Evolutionary conservation across 331 rosid species (phyloP), one percentile per base, ranked within the genome.

Genomic region (Prunus yedoensis): DNA sequence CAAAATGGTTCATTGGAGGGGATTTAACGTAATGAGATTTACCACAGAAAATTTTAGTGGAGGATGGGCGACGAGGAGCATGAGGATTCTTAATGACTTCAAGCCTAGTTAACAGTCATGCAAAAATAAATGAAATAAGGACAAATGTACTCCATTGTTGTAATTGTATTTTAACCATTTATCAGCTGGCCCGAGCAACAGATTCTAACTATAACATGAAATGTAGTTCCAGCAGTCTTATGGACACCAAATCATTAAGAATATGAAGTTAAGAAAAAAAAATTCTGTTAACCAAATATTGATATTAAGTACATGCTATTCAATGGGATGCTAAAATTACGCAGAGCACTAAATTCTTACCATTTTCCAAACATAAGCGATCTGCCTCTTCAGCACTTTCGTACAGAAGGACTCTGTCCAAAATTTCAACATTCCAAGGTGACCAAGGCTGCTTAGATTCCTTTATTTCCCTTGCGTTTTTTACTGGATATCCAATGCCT

Each of bases 361-460:
- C 99, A 75, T 92, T 94, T 85, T 89, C 89, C 80, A 77, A 84
- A 82, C 99, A 94, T 80, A 94, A 66, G 64, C 76, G 86, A 78
- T 94, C 96, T 56, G 95, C 97, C 80, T 76, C 93, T 71, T 89
- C 87, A 43, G 85, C 85, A 77, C 96, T 85, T 85, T 91, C 96
- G 57, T 92, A 89, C 77, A 94, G 70, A 74, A 91, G 91, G 81
- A 88, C 93, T 85, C 93, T 90, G 79, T 94, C 99, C 87, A 92
- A 83, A 79, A 92, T 82, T 86, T 92, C 99, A 78, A 83, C 71
- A 78, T 85, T 89, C 95, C 95, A 90, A 63, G 93, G 88, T 67
- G 88, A 75, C 83, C 82, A 89, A 14, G 82, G 84, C 68, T 69
- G 74, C 64, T 73, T 71, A 56, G 78, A 85, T 77, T 79, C 84